Evolutionary conservation across 352 stramenopile genomes (phyloP), one percentile per base, ranked within the genome.

Genomic region (Globisporangium cylindrosporum): DNA sequence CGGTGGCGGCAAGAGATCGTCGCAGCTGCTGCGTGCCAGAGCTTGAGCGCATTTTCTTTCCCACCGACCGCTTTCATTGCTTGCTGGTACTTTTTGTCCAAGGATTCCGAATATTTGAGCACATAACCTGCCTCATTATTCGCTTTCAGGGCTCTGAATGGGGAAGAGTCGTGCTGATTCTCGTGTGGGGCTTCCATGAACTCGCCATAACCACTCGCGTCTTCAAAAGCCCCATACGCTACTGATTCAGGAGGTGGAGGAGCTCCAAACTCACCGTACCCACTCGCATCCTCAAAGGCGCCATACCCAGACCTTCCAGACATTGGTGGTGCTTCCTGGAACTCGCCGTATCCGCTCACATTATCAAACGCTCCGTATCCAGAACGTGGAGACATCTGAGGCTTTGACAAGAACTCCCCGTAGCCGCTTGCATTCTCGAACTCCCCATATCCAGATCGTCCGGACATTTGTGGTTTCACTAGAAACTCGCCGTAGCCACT

Each of bases 381-480:
- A 20, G 75, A 80, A 1, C 60, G 55, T 18, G 27, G 48, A 0
- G 64, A 69, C 68, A 67, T 71, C 2, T n/a, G 49, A 4, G 46
- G 48, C 54, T 51, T 63, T 10, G 0, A 8, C 36, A 53, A 25
- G 10, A 79, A 80, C n/a, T 74, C 68, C 2, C 54, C 74, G 12
- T 84, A 88, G 3, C 68, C 75, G 20, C 73, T 88, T 1, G 67
- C 75, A 6, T 67, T 57, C 5, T 79, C 73, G 25, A 84, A 84
- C 0, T 48, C 71, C 0, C 77, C 77, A 27, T 84, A 81, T 0
- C 71, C 71, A 20, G 73, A 81, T 3, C 61, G 49, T 15, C 18
- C 41, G 1, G 64, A 69, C 54, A 62, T 69, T 69, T 1, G 15
- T 27, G 1, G 48, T 41, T 64, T 64, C 4, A 29, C 51, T 46